Evolutionary conservation across 2,329 filamentous ascomycete genomes (phyloP).

Genomic region (Daldinia eschscholtzii): DNA sequence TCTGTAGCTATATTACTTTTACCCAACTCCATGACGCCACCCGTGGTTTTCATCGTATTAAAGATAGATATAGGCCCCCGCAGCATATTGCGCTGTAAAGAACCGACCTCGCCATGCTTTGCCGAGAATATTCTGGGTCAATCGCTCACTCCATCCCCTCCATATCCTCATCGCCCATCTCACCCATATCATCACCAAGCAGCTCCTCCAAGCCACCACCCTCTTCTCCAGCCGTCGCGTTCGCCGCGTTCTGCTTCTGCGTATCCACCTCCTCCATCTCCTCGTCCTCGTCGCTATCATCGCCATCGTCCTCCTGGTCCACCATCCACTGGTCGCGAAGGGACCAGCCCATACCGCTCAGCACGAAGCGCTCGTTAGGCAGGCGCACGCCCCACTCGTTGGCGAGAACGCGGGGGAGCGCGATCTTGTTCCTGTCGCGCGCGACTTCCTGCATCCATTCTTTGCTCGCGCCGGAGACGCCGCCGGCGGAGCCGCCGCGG

Average conservation of each 20-base stretch:
- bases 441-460: conserved; percentile 84
- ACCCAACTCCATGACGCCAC: conserved; percentile 5
- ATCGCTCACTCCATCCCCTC: conserved; percentile 55
- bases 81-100: background rate
- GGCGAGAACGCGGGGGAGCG: conserved; percentile 71
- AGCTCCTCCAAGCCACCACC: conserved; percentile 68
- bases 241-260: conserved; percentile 52
- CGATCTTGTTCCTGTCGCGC: conserved; percentile 75
- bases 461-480: conserved; percentile 70
- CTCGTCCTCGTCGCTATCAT: conserved; percentile 57
- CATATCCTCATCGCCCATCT: conserved; percentile 67
- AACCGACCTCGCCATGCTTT: background rate
- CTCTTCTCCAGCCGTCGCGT: conserved; percentile 56
- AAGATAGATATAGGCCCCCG: background rate
- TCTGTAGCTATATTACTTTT: background rate
- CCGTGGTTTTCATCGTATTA: background rate
- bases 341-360: conserved; percentile 75
- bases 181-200: conserved; percentile 65
- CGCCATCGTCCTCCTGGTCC: conserved; percentile 55
- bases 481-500: conserved; percentile 60
- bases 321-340: conserved; percentile 68
- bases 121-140: background rate
- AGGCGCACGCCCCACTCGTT: conserved; percentile 77
- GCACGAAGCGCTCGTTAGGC: conserved; percentile 76
- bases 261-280: conserved; percentile 47